These are phyloP conservation scores for Pseudocercospora crystallina DNA, from an alignment of 2,329 filamentous ascomycete species.

Conservation along the genomic window DNA sequence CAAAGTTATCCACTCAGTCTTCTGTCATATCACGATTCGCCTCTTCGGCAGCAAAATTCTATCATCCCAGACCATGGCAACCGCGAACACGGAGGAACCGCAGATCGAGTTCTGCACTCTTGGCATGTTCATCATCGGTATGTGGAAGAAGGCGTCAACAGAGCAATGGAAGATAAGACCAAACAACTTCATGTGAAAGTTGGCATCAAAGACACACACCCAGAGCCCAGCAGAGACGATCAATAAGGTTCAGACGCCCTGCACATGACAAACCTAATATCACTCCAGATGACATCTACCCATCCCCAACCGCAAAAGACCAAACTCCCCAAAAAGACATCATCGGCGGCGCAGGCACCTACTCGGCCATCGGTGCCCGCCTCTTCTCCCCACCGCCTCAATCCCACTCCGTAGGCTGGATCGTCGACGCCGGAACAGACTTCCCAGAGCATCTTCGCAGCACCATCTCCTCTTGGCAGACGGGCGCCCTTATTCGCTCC, in stretches of 20 bases:
- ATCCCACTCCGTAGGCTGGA: conserved; percentile 76
- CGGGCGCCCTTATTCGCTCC: conserved; percentile 65
- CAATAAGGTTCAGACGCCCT: background rate
- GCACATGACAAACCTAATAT: conserved; percentile 40
- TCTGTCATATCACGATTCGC: too few relatives aligned
- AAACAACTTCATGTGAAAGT: too few relatives aligned
- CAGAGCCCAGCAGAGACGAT: too few relatives aligned
- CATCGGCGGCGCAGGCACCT: conserved; percentile 86
- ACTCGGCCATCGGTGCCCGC: conserved; percentile 82
- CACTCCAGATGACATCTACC: conserved; percentile 77
- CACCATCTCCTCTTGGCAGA: conserved; percentile 72
- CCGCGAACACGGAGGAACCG: too few relatives aligned
- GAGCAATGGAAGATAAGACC: too few relatives aligned
- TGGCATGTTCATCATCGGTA: conserved; percentile 66
- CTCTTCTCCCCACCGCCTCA: conserved; percentile 75
- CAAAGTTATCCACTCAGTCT: too few relatives aligned
- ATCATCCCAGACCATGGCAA: too few relatives aligned
- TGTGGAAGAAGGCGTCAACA: background rate
- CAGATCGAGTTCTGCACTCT: conserved; percentile 58
- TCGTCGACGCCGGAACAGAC: conserved; percentile 85
- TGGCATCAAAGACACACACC: conserved; percentile 23
- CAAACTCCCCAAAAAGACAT: conserved; percentile 64
- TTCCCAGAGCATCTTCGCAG: conserved; percentile 69
- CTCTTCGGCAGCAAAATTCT: too few relatives aligned
- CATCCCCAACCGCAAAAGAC: conserved; percentile 62